A percentile compares a stretch with the other conserved stretches of the same genome.
Conservation (phyloP, 768 basidiomycete species). For the Tulasnella sp. region DNA sequence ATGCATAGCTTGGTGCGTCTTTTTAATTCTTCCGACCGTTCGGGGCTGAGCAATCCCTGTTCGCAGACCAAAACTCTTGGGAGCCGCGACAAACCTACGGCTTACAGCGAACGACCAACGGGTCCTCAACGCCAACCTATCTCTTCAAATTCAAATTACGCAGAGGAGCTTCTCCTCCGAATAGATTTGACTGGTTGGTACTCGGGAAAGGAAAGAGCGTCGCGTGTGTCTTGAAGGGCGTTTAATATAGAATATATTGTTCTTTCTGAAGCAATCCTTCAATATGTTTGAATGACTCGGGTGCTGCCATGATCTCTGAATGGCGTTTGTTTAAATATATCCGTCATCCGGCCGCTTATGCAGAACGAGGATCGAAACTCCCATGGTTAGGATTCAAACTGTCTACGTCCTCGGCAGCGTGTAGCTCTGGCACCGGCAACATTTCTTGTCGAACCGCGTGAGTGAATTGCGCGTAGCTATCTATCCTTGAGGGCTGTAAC, state of each 20-base stretch:
- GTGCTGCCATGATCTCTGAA: not conserved
- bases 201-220: not conserved
- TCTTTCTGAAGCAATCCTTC: not conserved
- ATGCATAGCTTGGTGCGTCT: conserved; percentile 7
- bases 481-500: not conserved
- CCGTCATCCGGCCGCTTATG: not conserved
- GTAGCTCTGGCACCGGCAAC: not conserved
- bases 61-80: not conserved
- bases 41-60: not conserved
- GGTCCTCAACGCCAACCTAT: not conserved
- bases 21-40: not conserved
- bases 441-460: not conserved
- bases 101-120: not conserved
- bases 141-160: not conserved
- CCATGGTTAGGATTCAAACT: not conserved
- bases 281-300: not conserved
- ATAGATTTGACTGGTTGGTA: not conserved
- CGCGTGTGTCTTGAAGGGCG: not conserved
- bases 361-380: not conserved
- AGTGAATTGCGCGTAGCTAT: not conserved
- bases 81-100: not conserved
- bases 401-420: not conserved
- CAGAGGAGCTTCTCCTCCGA: not conserved
- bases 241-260: not conserved
- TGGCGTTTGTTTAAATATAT: too few relatives aligned